Base-by-base conservation (phyloP, 2,329 filamentous ascomycete genomes). In the Colletotrichum sp. region DNA sequence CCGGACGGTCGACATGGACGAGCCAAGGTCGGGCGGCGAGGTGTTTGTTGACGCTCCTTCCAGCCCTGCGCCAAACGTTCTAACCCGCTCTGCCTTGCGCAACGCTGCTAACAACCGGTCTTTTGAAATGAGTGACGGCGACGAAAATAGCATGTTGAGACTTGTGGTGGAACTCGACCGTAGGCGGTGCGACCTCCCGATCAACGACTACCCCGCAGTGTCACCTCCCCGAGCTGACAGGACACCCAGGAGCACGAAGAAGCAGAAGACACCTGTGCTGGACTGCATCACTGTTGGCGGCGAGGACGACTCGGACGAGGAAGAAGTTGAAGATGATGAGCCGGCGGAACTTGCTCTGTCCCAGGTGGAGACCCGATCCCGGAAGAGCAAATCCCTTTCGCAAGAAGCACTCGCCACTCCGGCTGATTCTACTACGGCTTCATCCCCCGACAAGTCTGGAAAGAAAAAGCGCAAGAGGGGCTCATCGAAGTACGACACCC, bases 121-220 rank as follows among this genome's bases (percentile, higher is more conserved):
- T 2, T 87, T 87, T 78, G 83, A 83, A 15, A 78, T 87, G 68
- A 88, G 85, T 72, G 86, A 88, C 55, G 85, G 82, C 8, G 89
- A 89, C 63, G 88, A 90, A 74, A 84, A 83, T 39, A 88, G 88
- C 78, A 85, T 90, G 79, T 82, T 88, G 65, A 85, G 86, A 67
- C 83, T 91, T 8, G 86, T 88, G 5, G 85, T 87, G n/a, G 88
- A 90, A 78, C 81, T 90, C 11, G 89, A 90, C 77, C 84, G 87
- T 30, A 84, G 82, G 27, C 84, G 82, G 65, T 83, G 83, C 75
- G 80, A 83, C 15, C 79, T 80, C 36, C 78, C 78, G 8, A 71
- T 79, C 36, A 76, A 78, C 69, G 76, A 79, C 39, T 79, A 79
- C 49, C 77, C 79, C 8, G 77, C 79, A 13, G 69, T 78, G n/a